These are phyloP conservation scores for Hippophae rhamnoides DNA, from an alignment of 306 rosid genomes.

Conservation along the genomic window DNA sequence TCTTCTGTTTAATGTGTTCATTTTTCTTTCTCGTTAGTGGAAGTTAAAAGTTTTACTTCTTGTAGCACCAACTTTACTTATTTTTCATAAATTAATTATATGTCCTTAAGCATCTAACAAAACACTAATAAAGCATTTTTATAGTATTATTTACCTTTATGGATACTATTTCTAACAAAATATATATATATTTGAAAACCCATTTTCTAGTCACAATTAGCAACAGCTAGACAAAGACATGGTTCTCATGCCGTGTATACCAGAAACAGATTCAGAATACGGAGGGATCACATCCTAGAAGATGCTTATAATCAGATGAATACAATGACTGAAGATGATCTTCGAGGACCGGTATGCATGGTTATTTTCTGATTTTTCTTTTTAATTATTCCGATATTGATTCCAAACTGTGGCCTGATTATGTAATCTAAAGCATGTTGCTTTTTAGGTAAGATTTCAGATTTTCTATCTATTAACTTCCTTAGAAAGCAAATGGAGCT, in stretches of 20 bases:
- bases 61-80: background rate
- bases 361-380: too few relatives aligned
- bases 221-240: constrained; percentile 66
- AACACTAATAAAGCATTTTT: too few relatives aligned
- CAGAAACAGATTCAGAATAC: constrained; percentile 81
- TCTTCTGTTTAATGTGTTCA: constrained; percentile 11
- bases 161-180: background rate
- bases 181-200: constrained; percentile 8
- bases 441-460: too few relatives aligned
- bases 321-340: constrained; percentile 86
- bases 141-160: too few relatives aligned
- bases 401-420: too few relatives aligned
- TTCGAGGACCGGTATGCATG: constrained; percentile 64
- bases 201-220: constrained; percentile 80
- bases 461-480: too few relatives aligned
- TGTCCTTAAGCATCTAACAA: too few relatives aligned
- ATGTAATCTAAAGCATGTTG: too few relatives aligned
- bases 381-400: too few relatives aligned
- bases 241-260: constrained; percentile 58
- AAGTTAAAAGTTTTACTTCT: background rate
- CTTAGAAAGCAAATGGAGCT: too few relatives aligned
- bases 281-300: constrained; percentile 84
- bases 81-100: too few relatives aligned
- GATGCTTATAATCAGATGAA: constrained; percentile 96
- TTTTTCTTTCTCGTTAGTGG: background rate